Base-by-base conservation (phyloP, 768 basidiomycete genomes). In the Tricholoma sp. region DNA sequence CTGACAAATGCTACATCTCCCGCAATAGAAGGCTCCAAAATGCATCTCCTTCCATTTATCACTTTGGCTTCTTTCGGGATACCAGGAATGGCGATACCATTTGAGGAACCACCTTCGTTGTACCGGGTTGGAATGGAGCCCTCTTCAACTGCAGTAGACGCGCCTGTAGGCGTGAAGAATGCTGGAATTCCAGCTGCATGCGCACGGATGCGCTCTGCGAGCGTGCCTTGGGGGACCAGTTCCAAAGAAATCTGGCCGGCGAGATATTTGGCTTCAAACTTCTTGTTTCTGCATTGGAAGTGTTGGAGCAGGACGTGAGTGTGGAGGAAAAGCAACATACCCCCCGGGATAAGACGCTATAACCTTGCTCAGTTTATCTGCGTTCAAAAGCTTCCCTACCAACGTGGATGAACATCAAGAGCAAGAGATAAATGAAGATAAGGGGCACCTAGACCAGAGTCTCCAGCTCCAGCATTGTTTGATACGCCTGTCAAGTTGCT, bases 111-210 rank as follows among this genome's bases (percentile, higher is more conserved):
- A 17, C 89, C 89, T 20, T 81, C 76, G 50, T 89, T 86, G 70
- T 91, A 93, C 20, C 86, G 80, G 61, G 88, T 80, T 28, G 92
- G 89, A 63, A 94, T 91, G 3, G 79, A 70, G 1, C 92, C 92
- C 48, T 84, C 74, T 69, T 94, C 89, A 2, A 93, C 82, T 2
- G 90, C 90, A 17, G 92, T 94, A 18, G 81, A 81, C 7, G 91
- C 90, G 13, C 94, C 94, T 0, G 93, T 94, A 13, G 93, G 94
- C 5, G 91, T 96, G 72, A 78, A 95, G 76, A 97, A 94, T n/a
- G 88, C 92, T 15, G 94, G 93, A 57, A 94, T 92, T 51, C 94
- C 94, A 10, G 91, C 89, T 8, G 91, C 93, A 56, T 91, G 89
- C 6, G 94, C 89, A 34, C 93, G 87, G 58, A 94, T 77, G 56